Evolutionary conservation across 306 rosid genomes (phyloP).

Genomic region (Acacia melanoxylon): DNA sequence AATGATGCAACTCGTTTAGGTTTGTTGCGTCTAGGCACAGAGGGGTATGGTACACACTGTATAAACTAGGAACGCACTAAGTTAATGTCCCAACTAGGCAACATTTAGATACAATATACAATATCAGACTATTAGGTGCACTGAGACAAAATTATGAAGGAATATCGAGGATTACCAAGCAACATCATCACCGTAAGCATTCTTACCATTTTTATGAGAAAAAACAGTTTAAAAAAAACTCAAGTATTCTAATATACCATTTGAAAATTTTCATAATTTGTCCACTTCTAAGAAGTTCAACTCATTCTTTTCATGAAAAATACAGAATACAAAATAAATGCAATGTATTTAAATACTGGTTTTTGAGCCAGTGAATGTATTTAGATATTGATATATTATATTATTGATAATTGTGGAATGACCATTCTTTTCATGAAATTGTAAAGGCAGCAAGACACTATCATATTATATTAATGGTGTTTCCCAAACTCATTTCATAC

Average conservation of each 20-base stretch:
- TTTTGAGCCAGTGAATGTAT: not conserved
- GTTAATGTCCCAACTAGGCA: not conserved
- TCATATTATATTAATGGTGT: not conserved
- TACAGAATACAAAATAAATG: not conserved
- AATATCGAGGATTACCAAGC: not conserved
- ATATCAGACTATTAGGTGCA: not conserved
- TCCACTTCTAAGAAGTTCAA: not conserved
- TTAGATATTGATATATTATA: not conserved
- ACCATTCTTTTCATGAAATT: not conserved
- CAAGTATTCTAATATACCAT: not conserved
- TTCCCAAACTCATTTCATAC: not conserved
- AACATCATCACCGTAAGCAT: not conserved
- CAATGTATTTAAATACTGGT: not conserved
- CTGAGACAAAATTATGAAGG: not conserved
- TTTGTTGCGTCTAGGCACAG: conserved; percentile 51
- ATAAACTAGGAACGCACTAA: not conserved
- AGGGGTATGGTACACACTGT: conserved; percentile 58
- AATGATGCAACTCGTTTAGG: conserved; percentile 52
- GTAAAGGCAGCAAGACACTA: not conserved
- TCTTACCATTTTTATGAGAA: not conserved
- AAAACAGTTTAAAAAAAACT: not conserved
- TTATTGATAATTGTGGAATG: not conserved
- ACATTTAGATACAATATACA: not conserved
- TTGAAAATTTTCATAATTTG: not conserved
- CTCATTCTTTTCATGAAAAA: not conserved